Evolutionary conservation across 305 asterid genomes (phyloP).

Genomic region (Ilex paraguariensis): DNA sequence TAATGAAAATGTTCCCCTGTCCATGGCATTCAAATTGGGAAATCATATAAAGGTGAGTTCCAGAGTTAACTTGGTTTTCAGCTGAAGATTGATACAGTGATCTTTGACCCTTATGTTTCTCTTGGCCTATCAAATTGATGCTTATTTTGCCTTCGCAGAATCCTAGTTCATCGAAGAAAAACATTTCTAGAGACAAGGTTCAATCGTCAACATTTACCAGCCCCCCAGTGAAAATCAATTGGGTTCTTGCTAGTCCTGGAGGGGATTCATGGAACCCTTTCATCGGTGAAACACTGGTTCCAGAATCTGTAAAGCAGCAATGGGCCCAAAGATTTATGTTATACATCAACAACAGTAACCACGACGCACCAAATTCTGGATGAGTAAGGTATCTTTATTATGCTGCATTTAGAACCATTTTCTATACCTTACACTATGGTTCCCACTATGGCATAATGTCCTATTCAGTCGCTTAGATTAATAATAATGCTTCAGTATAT

Average conservation of each 20-base stretch:
- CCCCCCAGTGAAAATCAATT: conserved; percentile 61
- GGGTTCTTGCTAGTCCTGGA: conserved; percentile 62
- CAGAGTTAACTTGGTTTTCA: conserved; percentile 2
- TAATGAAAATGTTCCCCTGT: conserved; percentile 47
- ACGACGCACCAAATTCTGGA: conserved; percentile 13
- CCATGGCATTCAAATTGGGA: conserved; percentile 49
- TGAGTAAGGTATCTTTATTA: conserved; percentile 23
- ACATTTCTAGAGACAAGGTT: conserved; percentile 7
- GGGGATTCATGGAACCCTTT: conserved; percentile 72
- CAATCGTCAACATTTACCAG: conserved; percentile 28
- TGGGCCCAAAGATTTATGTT: conserved; percentile 59
- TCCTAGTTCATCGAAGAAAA: conserved; percentile 13
- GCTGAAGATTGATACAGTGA: background rate
- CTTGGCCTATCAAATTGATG: background rate
- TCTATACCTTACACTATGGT: background rate
- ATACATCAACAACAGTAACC: conserved; percentile 34
- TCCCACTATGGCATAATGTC: background rate
- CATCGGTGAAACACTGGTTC: conserved; percentile 38
- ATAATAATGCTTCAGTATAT: too few relatives aligned
- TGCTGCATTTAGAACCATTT: background rate
- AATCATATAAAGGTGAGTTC: conserved; percentile 38
- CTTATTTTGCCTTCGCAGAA: conserved; percentile 8
- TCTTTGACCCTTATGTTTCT: too few relatives aligned
- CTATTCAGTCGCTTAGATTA: background rate
- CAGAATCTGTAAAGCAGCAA: conserved; percentile 60